These are phyloP conservation scores for Naegleria gruberi DNA, from an alignment of 208 protist genomes.

Conservation along the genomic window DNA sequence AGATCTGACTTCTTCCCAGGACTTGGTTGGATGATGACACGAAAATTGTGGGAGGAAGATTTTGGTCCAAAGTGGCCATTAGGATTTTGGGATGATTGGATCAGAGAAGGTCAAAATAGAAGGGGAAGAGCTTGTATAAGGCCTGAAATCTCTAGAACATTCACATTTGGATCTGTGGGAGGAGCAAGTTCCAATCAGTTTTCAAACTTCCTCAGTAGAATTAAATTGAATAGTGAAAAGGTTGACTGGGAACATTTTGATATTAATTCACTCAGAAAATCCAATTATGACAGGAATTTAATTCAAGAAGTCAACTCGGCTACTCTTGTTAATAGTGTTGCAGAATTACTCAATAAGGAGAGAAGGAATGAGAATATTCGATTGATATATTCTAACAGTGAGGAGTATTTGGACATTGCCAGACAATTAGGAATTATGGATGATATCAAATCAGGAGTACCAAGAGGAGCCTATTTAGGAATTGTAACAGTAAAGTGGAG, in stretches of 20 bases:
- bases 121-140: conserved; percentile 43
- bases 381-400: background rate
- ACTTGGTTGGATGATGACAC: conserved; percentile 52
- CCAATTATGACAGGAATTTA: background rate
- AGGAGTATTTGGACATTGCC: background rate
- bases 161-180: conserved; percentile 31
- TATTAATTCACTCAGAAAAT: background rate
- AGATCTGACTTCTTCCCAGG: conserved; percentile 62
- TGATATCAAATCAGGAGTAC: conserved; percentile 8
- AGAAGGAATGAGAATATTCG: background rate
- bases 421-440: background rate
- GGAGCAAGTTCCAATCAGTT: background rate
- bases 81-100: conserved; percentile 59
- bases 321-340: background rate
- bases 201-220: background rate
- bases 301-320: background rate
- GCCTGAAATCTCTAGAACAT: conserved; percentile 45
- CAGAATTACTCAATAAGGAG: background rate
- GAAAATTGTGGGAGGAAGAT: conserved; percentile 48
- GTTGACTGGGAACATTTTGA: background rate
- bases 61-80: conserved; percentile 44
- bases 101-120: conserved; percentile 33
- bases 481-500: background rate
- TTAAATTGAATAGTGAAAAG: background rate
- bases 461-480: conserved; percentile 15